A percentile compares a stretch with the other conserved stretches of the same genome.
Evolutionary conservation across 768 basidiomycete genomes (phyloP).

Genomic region (Panaeolus cyanescens): DNA sequence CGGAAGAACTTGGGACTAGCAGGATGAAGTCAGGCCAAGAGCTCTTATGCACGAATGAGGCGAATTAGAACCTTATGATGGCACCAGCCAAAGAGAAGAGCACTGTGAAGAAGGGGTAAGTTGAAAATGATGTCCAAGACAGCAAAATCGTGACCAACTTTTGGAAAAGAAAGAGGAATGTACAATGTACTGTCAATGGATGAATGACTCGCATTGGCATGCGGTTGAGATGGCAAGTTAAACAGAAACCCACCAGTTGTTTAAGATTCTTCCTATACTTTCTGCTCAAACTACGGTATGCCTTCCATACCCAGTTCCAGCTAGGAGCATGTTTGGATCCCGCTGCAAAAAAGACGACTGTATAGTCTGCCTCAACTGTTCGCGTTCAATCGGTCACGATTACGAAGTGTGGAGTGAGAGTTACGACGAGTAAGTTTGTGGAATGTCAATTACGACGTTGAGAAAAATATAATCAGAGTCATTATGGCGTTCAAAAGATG

Average conservation of each 20-base stretch:
- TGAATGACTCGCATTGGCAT: neutral
- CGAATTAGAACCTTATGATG: slow-evolving; percentile 70
- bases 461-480: neutral
- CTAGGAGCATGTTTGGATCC: slow-evolving; percentile 73
- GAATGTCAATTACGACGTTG: neutral
- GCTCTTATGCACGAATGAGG: neutral
- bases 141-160: slow-evolving; percentile 47
- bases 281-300: slow-evolving; percentile 75
- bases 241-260: slow-evolving; percentile 57
- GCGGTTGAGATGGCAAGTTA: neutral
- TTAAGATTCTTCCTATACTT: slow-evolving; percentile 91
- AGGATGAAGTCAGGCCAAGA: slow-evolving; percentile 6
- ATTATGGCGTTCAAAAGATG: too few species aligned
- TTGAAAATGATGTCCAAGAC: slow-evolving; percentile 1
- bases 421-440: neutral
- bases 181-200: slow-evolving; percentile 66
- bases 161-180: slow-evolving; percentile 89
- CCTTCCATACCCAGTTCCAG: slow-evolving; percentile 94
- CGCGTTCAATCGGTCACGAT: neutral
- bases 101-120: slow-evolving; percentile 49
- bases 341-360: slow-evolving; percentile 84
- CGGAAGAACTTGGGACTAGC: slow-evolving; percentile 88
- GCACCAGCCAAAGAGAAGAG: slow-evolving; percentile 86
- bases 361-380: slow-evolving; percentile 86
- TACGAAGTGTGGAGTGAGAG: neutral